Evolutionary conservation across 108 stramenopile species (phyloP).

Genomic region (Epithemia pelagica): DNA sequence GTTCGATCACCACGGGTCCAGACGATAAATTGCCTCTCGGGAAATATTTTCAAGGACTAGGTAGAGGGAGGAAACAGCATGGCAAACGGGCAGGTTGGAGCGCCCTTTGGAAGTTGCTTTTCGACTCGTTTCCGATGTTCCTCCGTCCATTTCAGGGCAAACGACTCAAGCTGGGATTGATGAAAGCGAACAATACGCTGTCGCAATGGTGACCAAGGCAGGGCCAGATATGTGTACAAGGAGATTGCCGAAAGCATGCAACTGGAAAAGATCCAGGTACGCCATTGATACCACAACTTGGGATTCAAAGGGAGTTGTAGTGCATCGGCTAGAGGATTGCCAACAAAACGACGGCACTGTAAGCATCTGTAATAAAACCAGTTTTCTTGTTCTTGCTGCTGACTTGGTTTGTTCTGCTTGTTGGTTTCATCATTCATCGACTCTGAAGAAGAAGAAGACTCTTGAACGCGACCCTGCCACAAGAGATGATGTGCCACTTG

Average conservation of each 20-base stretch:
- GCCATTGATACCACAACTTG: conserved; percentile 16
- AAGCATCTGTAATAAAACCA: conserved; percentile 54
- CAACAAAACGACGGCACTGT: conserved; percentile 60
- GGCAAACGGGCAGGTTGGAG: not conserved
- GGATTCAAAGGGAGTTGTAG: conserved; percentile 41
- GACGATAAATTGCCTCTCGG: too few relatives aligned
- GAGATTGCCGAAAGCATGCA: not conserved
- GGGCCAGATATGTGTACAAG: conserved; percentile 5
- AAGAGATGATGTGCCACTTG: conserved; percentile 62
- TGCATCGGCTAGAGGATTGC: conserved; percentile 61
- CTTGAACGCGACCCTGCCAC: conserved; percentile 23
- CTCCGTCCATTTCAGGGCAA: conserved; percentile 1
- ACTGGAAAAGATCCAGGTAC: not conserved
- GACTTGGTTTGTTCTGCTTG: conserved; percentile 15
- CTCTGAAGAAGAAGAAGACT: conserved; percentile 15
- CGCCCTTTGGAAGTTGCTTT: not conserved
- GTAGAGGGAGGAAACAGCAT: not conserved
- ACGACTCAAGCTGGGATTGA: not conserved
- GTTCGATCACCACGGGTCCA: too few relatives aligned
- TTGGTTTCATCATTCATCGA: not conserved
- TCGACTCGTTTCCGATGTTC: conserved; percentile 8
- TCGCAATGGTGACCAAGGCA: conserved; percentile 11
- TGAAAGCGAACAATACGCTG: not conserved
- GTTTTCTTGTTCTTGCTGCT: conserved; percentile 9
- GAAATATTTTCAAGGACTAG: too few relatives aligned